A percentile compares a stretch with the other conserved stretches of the same genome.
Conservation (phyloP, 139 green algal genomes). For the Klebsormidium nitens region DNA sequence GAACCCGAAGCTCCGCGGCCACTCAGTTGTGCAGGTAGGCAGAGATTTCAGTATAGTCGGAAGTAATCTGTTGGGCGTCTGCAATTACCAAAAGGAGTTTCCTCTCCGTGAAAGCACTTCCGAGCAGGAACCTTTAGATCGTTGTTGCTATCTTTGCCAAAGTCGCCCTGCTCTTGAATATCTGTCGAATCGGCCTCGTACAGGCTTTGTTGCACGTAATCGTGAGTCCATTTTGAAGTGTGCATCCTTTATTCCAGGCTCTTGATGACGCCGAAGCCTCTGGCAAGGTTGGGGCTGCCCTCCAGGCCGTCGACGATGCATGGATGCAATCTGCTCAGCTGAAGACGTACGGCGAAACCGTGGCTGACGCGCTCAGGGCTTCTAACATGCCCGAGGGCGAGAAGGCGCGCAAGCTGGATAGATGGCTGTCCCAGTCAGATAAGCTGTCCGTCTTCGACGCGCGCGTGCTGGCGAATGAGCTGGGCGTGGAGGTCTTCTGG, state of each 20-base stretch:
- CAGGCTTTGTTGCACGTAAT: no score
- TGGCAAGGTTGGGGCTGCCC: conserved; percentile 19
- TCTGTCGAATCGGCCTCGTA: no score
- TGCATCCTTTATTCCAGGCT: no score
- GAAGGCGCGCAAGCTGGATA: conserved; percentile 18
- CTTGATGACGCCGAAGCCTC: conserved; percentile 16
- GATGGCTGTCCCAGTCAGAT: conserved; percentile 26
- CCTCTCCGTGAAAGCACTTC: no score
- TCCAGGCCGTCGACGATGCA: conserved; percentile 18
- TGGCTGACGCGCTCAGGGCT: conserved; percentile 28
- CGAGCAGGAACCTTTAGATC: no score
- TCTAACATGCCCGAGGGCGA: conserved; percentile 25
- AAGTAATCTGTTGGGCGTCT: no score
- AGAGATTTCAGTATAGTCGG: no score
- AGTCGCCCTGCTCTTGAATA: no score
- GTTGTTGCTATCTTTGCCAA: no score
- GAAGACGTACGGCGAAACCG: conserved; percentile 7
- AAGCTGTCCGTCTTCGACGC: conserved; percentile 5
- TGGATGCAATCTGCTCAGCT: conserved; percentile 28
- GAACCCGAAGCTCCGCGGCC: conserved; percentile 12
- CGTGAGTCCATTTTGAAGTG: no score
- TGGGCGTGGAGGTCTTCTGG: conserved; percentile 29
- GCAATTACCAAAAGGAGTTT: no score
- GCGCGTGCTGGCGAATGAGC: conserved; percentile 16
- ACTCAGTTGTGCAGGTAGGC: conserved; percentile 26